Conservation (phyloP, 257 asterid genomes). For the Lavandula angustifolia region DNA sequence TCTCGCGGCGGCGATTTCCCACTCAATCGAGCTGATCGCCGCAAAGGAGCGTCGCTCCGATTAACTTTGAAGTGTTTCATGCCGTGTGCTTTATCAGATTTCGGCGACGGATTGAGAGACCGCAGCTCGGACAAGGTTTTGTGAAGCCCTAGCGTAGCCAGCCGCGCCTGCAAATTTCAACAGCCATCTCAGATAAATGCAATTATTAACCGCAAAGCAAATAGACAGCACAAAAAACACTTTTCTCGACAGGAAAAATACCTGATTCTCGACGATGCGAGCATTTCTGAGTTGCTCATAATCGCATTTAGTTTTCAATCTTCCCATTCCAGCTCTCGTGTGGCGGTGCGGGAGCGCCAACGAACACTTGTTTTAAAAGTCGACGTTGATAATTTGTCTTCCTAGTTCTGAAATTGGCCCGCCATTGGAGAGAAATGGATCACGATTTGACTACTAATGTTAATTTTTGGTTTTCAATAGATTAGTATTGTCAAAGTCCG, state of each 20-base stretch:
- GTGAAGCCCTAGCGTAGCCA: constrained; percentile 60
- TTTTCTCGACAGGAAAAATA: not conserved
- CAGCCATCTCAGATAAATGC: not conserved
- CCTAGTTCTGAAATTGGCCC: too few species aligned
- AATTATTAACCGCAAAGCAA: not conserved
- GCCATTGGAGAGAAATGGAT: too few species aligned
- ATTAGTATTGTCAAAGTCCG: too few species aligned
- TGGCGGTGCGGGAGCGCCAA: not conserved
- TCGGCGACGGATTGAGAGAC: constrained; percentile 44
- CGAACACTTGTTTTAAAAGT: not conserved
- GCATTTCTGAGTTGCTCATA: constrained; percentile 65
- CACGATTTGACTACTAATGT: too few species aligned
- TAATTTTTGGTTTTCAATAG: too few species aligned
- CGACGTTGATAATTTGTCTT: too few species aligned
- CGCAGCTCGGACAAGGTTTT: constrained; percentile 61
- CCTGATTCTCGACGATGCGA: constrained; percentile 73
- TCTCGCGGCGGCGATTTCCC: constrained; percentile 37
- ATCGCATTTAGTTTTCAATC: constrained; percentile 47
- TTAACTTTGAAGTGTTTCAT: constrained; percentile 46
- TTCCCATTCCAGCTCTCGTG: constrained; percentile 49
- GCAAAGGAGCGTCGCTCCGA: constrained; percentile 50
- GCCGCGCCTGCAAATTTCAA: constrained; percentile 50
- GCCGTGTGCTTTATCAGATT: constrained; percentile 39
- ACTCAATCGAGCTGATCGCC: constrained; percentile 64
- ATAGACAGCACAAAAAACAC: not conserved